A percentile compares a stretch with the other conserved stretches of the same genome.
Evolutionary conservation across 306 rosid genomes (phyloP).

Genomic region (Quercus robur): DNA sequence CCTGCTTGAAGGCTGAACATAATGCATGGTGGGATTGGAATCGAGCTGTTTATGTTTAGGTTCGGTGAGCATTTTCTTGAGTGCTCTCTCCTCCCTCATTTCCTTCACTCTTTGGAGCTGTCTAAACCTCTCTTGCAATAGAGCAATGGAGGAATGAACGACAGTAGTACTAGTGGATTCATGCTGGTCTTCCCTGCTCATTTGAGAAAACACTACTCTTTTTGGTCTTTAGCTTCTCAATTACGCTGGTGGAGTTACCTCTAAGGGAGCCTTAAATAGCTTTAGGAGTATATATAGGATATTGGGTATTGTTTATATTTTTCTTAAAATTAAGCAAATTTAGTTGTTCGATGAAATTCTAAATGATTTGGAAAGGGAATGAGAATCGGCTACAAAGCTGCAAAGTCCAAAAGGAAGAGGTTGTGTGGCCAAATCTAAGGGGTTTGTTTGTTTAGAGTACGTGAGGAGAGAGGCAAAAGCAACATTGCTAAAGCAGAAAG

Average conservation of each 20-base stretch:
- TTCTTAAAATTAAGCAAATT: constrained; percentile 3
- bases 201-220: not conserved
- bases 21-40: constrained; percentile 15
- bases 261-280: constrained; percentile 13
- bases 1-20: constrained; percentile 26
- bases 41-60: constrained; percentile 27
- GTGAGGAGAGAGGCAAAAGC: constrained; percentile 47
- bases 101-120: constrained; percentile 77
- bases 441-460: constrained; percentile 25
- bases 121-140: constrained; percentile 87
- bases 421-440: constrained; percentile 59
- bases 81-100: constrained; percentile 81
- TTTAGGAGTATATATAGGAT: constrained; percentile 28
- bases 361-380: constrained; percentile 36
- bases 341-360: constrained; percentile 39
- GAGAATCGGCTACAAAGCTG: constrained; percentile 65
- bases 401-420: constrained; percentile 73
- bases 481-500: constrained; percentile 38
- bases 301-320: constrained; percentile 36
- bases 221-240: not conserved
- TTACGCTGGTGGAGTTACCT: constrained; percentile 2
- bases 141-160: constrained; percentile 68
- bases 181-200: constrained; percentile 52
- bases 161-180: constrained; percentile 13
- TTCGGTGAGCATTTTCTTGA: constrained; percentile 35